phyloP scores from a whole-genome alignment of 257 asterid genomes.

The Nicotiana benthamiana region DNA sequence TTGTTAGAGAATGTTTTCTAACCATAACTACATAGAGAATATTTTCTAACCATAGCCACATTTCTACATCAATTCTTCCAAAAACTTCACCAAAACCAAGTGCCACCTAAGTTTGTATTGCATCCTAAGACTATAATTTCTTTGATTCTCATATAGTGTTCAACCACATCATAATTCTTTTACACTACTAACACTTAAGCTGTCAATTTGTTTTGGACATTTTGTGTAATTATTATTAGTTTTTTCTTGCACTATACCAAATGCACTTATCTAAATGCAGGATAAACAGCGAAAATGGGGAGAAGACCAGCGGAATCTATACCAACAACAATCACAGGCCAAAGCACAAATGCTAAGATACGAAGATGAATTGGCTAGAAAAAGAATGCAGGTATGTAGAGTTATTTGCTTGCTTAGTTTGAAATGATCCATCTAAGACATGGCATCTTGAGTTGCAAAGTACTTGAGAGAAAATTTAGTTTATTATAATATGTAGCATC shows the following conservation, averaged over 20 bases:
- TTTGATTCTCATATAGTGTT: neutral
- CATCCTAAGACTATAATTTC: neutral
- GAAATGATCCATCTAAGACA: neutral
- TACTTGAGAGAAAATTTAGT: neutral
- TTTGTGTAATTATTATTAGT: neutral
- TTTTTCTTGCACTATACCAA: neutral
- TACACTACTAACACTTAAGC: neutral
- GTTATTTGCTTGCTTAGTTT: slow-evolving; percentile 4
- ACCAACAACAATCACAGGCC: slow-evolving; percentile 80
- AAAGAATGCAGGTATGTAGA: slow-evolving; percentile 71
- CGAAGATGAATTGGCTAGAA: slow-evolving; percentile 90
- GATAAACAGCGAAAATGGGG: slow-evolving; percentile 78
- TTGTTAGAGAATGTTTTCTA: neutral
- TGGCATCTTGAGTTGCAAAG: neutral
- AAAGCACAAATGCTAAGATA: slow-evolving; percentile 91
- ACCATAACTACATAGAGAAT: neutral
- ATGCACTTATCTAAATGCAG: slow-evolving; percentile 30
- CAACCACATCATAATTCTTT: neutral
- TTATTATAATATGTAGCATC: neutral
- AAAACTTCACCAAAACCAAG: neutral
- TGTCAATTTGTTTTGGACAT: neutral
- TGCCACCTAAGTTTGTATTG: neutral
- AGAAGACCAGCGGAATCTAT: slow-evolving; percentile 82
- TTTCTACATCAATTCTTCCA: neutral
- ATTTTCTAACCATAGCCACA: neutral